Evolutionary conservation across 164 flowering plant genomes (phyloP).

Genomic region (Annona squamosa): DNA sequence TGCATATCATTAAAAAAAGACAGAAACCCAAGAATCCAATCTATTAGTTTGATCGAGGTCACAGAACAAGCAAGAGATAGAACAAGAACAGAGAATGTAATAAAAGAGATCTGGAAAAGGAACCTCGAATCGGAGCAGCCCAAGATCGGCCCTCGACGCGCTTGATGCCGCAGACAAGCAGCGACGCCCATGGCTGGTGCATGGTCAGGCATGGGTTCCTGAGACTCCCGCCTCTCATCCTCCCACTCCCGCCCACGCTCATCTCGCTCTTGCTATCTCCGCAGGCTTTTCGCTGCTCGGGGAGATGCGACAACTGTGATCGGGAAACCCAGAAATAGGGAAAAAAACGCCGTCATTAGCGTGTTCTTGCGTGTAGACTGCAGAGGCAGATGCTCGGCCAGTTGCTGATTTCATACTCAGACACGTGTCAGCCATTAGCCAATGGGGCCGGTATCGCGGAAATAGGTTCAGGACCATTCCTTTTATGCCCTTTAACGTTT

Average conservation of each 20-base stretch:
- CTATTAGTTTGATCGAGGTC: background rate
- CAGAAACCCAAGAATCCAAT: background rate
- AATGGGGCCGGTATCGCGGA: no score
- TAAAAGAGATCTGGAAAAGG: background rate
- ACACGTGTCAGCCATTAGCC: no score
- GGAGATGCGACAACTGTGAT: no score
- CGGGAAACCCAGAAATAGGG: no score
- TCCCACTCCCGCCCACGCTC: constrained; percentile 9
- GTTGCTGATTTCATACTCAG: no score
- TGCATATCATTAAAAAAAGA: no score
- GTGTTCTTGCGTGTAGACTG: no score
- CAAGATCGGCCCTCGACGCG: constrained; percentile 92
- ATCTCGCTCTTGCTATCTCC: constrained; percentile 7
- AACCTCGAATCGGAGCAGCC: constrained; percentile 84
- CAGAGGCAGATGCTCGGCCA: no score
- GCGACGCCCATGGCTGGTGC: constrained; percentile 99
- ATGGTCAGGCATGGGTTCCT: constrained; percentile 78
- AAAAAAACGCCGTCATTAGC: no score
- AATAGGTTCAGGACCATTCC: no score
- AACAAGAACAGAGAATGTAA: background rate
- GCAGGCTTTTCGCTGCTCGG: background rate
- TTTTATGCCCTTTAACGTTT: no score
- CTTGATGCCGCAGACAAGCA: constrained; percentile 82
- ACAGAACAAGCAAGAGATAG: background rate
- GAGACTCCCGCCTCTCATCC: constrained; percentile 34